Conservation (phyloP, 2,329 filamentous ascomycete genomes). For the Plectosphaerella cucumerina region DNA sequence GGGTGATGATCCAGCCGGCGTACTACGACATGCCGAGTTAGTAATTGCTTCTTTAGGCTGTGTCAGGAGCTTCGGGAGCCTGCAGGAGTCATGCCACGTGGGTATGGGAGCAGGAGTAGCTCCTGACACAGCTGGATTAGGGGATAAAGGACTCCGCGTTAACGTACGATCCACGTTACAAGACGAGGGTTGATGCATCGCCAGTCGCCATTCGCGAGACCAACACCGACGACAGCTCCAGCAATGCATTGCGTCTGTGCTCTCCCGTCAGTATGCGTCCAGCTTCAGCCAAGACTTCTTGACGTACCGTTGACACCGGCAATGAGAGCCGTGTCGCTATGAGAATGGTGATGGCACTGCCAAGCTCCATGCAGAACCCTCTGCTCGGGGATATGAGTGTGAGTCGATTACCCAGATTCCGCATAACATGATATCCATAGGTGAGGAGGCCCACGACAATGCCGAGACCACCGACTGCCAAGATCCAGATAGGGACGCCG, state of each 20-base stretch:
- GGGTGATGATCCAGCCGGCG: constrained; percentile 45
- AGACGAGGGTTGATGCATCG: constrained; percentile 44
- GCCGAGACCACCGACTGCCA: constrained; percentile 41
- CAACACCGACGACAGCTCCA: constrained; percentile 48
- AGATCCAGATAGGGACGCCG: constrained; percentile 43
- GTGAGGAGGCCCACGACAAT: constrained; percentile 56
- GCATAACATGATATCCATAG: constrained; percentile 62
- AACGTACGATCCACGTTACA: constrained; percentile 41
- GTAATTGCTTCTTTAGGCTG: too few relatives aligned
- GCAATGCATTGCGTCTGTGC: constrained; percentile 44
- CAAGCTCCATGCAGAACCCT: constrained; percentile 48
- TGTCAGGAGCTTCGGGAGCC: too few relatives aligned
- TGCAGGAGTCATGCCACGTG: too few relatives aligned
- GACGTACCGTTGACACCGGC: constrained; percentile 34
- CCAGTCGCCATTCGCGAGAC: constrained; percentile 44
- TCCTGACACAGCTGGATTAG: too few relatives aligned
- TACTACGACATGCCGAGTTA: too few relatives aligned
- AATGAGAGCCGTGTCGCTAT: constrained; percentile 47
- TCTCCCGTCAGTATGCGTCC: not conserved
- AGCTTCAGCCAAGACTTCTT: not conserved
- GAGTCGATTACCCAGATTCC: constrained; percentile 50
- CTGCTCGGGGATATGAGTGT: constrained; percentile 50
- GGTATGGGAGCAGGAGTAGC: too few relatives aligned
- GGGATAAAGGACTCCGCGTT: too few relatives aligned
- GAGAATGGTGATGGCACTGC: constrained; percentile 47